Percentiles rank a stretch among this genome's conserved stretches.
Evolutionary conservation across 306 rosid species (phyloP).

Genomic region (Luffa aegyptiaca): DNA sequence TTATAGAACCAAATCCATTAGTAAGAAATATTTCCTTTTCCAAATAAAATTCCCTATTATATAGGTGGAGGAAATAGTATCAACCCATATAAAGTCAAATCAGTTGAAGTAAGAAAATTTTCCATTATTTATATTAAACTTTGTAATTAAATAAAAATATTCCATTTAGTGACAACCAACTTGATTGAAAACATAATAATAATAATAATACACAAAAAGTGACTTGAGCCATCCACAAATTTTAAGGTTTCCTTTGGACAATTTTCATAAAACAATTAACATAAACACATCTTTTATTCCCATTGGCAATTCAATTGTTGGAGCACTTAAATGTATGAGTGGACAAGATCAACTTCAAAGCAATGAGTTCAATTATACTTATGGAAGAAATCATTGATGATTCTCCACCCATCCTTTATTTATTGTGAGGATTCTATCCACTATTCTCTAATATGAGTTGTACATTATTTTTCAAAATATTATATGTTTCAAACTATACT

Average conservation of each 20-base stretch:
- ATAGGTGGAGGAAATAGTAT: no score
- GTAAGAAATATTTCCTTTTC: no score
- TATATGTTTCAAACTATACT: neutral
- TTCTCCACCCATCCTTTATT: constrained; percentile 1
- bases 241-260: neutral
- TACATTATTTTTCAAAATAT: neutral
- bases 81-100: no score
- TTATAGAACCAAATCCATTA: no score
- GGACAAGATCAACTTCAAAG: constrained; percentile 2
- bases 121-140: no score
- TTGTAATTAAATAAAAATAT: no score
- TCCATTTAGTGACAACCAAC: no score
- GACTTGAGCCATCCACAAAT: neutral
- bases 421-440: neutral
- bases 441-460: neutral
- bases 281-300: neutral
- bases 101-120: no score
- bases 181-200: no score
- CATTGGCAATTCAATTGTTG: neutral
- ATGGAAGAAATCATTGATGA: neutral
- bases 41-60: no score
- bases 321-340: constrained; percentile 2
- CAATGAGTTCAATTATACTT: neutral
- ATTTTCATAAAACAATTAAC: neutral
- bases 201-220: neutral